These are phyloP conservation scores for Aphanomyces cochlioides DNA, from an alignment of 352 stramenopile species.

Conservation along the genomic window DNA sequence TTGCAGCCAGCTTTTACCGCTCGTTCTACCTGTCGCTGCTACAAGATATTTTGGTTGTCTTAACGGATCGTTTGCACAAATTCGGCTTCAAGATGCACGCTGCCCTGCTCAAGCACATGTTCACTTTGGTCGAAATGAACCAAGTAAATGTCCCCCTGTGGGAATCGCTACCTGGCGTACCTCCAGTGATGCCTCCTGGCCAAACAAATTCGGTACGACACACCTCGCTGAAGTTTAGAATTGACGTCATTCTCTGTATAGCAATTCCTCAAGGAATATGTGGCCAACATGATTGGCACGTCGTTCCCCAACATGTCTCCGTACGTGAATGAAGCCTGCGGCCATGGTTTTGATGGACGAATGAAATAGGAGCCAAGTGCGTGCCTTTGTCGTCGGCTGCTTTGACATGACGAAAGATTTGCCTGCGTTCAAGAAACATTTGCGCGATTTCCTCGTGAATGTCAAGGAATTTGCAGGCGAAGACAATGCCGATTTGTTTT, in stretches of 20 bases:
- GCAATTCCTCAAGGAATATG: conserved; percentile 95
- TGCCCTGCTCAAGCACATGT: conserved; percentile 97
- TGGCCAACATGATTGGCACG: conserved; percentile 94
- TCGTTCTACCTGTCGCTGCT: conserved; percentile 94
- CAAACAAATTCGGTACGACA: conserved; percentile 75
- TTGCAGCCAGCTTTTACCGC: conserved; percentile 97
- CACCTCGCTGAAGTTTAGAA: background rate
- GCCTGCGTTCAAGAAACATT: conserved; percentile 96
- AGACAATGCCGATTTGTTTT: conserved; percentile 96
- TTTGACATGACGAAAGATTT: conserved; percentile 98
- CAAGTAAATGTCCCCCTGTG: conserved; percentile 95
- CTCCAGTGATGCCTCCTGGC: conserved; percentile 43
- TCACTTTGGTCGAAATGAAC: conserved; percentile 95
- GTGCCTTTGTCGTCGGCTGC: conserved; percentile 96
- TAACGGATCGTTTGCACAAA: conserved; percentile 99
- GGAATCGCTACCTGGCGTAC: conserved; percentile 82
- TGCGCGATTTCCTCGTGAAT: conserved; percentile 99
- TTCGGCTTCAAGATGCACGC: conserved; percentile 98
- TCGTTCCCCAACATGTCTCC: conserved; percentile 96
- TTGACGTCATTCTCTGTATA: conserved; percentile 26
- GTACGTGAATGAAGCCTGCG: background rate
- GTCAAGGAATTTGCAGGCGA: conserved; percentile 97
- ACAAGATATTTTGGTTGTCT: conserved; percentile 95
- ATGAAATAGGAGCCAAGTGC: conserved; percentile 70
- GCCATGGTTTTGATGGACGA: background rate